phyloP scores from a whole-genome alignment of 2,329 filamentous ascomycete species.

The Fusarium penzigii region DNA sequence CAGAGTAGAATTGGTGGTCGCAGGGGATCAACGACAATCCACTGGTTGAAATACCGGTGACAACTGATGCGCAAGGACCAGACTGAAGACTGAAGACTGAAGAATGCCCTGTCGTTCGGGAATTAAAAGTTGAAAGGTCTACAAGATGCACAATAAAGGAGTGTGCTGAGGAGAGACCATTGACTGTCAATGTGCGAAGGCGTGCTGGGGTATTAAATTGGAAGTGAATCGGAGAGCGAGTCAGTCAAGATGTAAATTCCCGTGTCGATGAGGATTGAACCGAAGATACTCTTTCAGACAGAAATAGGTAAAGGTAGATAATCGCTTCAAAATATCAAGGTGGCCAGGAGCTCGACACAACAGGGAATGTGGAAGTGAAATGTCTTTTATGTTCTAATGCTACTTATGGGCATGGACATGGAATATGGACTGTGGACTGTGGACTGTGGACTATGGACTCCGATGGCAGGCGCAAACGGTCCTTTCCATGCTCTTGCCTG shows the following conservation, averaged over 20 bases:
- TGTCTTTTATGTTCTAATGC: constrained; percentile 26
- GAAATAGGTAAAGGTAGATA: not conserved
- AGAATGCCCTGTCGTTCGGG: not conserved
- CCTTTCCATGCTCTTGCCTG: not conserved
- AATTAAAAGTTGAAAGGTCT: not conserved
- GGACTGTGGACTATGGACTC: constrained; percentile 2
- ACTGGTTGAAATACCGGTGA: not conserved
- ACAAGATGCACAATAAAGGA: constrained; percentile 3
- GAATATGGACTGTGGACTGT: not conserved
- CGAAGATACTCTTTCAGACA: not conserved
- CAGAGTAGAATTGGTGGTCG: constrained; percentile 2
- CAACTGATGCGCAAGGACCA: not conserved
- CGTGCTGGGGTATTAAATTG: not conserved
- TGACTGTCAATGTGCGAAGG: not conserved
- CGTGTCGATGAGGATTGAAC: not conserved
- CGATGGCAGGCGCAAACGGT: not conserved
- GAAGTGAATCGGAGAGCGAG: not conserved
- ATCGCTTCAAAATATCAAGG: not conserved
- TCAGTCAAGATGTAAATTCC: not conserved
- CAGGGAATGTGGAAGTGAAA: constrained; percentile 16
- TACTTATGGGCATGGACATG: constrained; percentile 9
- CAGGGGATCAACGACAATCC: constrained; percentile 11
- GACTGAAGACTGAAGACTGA: not conserved
- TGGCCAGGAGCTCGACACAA: constrained; percentile 7
- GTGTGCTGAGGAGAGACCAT: not conserved